Evolutionary conservation across 768 basidiomycete genomes (phyloP), one percentile per base, ranked within the genome.

Genomic region (Lactarius deliciosus): DNA sequence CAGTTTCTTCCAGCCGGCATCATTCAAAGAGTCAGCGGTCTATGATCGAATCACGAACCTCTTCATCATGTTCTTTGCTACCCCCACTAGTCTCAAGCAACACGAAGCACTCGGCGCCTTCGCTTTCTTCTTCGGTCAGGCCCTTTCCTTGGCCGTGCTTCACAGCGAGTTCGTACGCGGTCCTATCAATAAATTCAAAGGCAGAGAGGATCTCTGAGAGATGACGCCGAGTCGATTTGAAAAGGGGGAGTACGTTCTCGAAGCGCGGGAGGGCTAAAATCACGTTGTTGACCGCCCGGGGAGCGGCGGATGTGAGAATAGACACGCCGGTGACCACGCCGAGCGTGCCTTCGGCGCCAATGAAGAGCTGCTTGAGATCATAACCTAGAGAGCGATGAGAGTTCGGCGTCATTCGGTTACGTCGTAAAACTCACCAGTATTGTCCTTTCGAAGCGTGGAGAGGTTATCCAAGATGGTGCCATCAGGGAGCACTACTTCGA

Each of bases 331-430:
- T 99, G 66, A 99, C 87, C 63, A 99, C 82, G 55, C 97, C 97
- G 28, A 99, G 87, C 0, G 96, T 98, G 60, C 97, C 97, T 75
- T 99, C 97, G 7, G 92, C 89, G 15, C 97, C 97, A 71, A 99
- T 97, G 79, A 98, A 99, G 20, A 99, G 84, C 73, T 99, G 97
- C 77, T 99, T 98, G 56, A 99, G 82, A 76, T 99, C 97, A 75
- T 97, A 98, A 15, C 97, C 96, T 70, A 20, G 18, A 2, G 20
- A 20, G 16, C 7, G 7, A 59, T 94, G 71, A 28, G n/a, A 20
- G 47, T 28, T 55, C 32, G 7, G 57, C 38, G 45, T 32, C 34
- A 59, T 25, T 45, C 30, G 15, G 28, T 0, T 30, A 32, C 28
- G 25, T 55, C 8, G 57, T 5, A 36, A 28, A 5, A 73, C 84